Evolutionary conservation across 352 stramenopile species (phyloP), one percentile per base, ranked within the genome.

Genomic region (Globisporangium ultimum): DNA sequence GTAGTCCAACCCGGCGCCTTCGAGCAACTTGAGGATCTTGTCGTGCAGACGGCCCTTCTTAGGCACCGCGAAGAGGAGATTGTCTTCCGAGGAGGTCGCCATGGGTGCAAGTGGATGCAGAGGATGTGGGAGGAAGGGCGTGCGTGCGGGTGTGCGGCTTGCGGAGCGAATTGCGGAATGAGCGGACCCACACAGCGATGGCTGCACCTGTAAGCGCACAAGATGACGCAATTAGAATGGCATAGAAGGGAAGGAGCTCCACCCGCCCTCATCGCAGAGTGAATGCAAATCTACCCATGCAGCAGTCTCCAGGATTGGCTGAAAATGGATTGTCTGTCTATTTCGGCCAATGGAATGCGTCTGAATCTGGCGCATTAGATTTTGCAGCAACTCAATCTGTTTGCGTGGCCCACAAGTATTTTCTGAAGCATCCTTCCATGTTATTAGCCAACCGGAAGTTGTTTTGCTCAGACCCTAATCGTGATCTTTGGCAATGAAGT

Each of bases 21-120:
- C 86, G n/a, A 99, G 81, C 62, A 99, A 85, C 72, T 93, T 93
- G 53, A 98, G 80, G 60, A 98, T 95, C 73, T 98, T 97, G 61
- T 99, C 93, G 63, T 98, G 95, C 42, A 99, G 80, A 54, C 96
- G 87, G 15, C 97, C 97, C 71, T 99, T 99, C 79, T 99, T 99
- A 45, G 97, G 97, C 53, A 99, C 91, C 20, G 92, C 97, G 63
- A 99, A 93, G 46, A 96, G 81, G 48, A 94, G 61, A 28, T 87
- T 87, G 71, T 91, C 74, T 45, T 86, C 68, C 20, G 63, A 71
- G 20, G 60, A 55, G n/a, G 43, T 22, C 40, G 57, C 62, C 58
- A 66, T 68, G 17, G 56, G 55, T n/a, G n/a, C 56, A 36, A 36
- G 28, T 20, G 36, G 22, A 22, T 13, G 32, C 34, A 11, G 18